Conservation (phyloP, 108 stramenopile species). For the Aurantiochytrium sp. region DNA sequence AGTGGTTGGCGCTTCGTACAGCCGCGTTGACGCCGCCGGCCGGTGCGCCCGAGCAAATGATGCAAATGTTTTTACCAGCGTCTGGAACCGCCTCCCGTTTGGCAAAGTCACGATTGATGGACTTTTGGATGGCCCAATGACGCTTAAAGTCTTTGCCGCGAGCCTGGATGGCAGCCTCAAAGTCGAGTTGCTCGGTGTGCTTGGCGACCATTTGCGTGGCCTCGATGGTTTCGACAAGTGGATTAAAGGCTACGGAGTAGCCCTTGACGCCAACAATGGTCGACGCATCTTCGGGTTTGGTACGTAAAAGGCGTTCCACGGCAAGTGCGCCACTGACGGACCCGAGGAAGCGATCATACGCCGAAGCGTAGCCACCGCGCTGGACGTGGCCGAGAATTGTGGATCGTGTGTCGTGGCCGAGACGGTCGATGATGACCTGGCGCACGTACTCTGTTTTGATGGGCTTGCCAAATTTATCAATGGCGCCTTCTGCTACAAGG, state of each 20-base stretch:
- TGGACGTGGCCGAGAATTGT: conserved; percentile 12
- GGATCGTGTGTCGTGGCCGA: neutral
- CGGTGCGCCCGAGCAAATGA: neutral
- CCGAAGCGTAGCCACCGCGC: neutral
- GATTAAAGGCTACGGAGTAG: neutral
- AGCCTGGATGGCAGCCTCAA: neutral
- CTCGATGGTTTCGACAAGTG: conserved; percentile 1
- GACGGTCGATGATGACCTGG: neutral
- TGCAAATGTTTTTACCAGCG: neutral
- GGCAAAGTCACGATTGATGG: conserved; percentile 5
- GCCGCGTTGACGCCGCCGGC: conserved; percentile 1
- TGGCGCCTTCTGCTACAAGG: conserved; percentile 4
- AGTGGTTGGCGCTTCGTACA: neutral
- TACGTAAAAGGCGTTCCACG: neutral
- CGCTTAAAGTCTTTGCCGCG: neutral
- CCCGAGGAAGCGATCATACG: neutral
- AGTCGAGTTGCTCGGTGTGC: neutral
- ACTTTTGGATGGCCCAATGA: neutral
- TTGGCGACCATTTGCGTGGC: neutral
- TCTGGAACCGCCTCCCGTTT: neutral
- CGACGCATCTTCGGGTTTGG: neutral
- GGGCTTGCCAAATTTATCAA: neutral
- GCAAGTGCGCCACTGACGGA: neutral
- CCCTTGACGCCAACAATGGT: conserved; percentile 16
- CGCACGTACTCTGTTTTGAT: conserved; percentile 17